Evolutionary conservation across 2,329 filamentous ascomycete species (phyloP).

Genomic region (Coniochaeta sp.): DNA sequence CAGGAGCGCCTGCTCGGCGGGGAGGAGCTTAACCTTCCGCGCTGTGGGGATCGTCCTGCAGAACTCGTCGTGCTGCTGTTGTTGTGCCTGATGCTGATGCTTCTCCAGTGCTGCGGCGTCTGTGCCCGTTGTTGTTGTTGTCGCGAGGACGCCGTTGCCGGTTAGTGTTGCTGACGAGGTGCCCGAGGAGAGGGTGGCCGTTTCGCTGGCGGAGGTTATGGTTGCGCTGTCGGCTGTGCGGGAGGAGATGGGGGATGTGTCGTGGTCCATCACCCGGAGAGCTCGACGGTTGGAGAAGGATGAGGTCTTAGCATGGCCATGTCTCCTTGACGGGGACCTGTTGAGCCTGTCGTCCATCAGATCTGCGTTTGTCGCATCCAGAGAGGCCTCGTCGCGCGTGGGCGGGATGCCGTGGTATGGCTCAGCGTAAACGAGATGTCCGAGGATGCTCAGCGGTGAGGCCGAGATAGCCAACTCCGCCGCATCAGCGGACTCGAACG

Average conservation of each 20-base stretch:
- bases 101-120: conserved; percentile 3
- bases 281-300: neutral
- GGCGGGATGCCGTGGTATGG: conserved; percentile 60
- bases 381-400: conserved; percentile 55
- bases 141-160: neutral
- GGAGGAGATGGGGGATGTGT: conserved; percentile 43
- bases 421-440: conserved; percentile 65
- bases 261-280: conserved; percentile 7
- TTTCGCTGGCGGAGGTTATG: conserved; percentile 31
- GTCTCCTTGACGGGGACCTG: neutral
- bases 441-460: conserved; percentile 66
- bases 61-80: conserved; percentile 29
- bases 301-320: neutral
- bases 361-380: conserved; percentile 29
- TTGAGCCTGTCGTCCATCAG: conserved; percentile 29
- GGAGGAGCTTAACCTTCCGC: conserved; percentile 56
- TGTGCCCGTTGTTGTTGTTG: neutral
- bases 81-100: neutral
- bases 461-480: conserved; percentile 63
- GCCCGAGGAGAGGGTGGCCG: conserved; percentile 31
- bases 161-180: conserved; percentile 2
- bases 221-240: conserved; percentile 52
- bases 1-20: conserved; percentile 63
- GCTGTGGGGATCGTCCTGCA: conserved; percentile 62
- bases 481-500: conserved; percentile 67